Conservation (phyloP, 768 basidiomycete genomes). For the Amanita fuliginea region DNA sequence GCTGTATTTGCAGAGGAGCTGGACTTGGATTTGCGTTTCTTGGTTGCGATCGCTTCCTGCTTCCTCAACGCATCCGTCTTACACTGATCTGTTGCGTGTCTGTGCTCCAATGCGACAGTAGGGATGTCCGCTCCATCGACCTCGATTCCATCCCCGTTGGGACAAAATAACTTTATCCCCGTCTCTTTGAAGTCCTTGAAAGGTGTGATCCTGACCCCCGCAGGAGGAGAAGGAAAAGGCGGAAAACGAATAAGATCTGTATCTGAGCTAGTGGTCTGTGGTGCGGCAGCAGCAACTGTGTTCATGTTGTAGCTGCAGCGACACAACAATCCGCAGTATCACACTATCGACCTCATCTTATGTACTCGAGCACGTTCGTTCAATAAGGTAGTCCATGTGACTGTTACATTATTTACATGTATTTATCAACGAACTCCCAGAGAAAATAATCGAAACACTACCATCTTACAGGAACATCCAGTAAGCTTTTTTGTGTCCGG, state of each 20-base stretch:
- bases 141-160: slow-evolving; percentile 30
- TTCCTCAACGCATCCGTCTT: slow-evolving; percentile 47
- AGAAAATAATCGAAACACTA: too few species aligned
- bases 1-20: background rate
- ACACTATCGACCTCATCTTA: too few species aligned
- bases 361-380: too few species aligned
- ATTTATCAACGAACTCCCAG: too few species aligned
- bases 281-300: background rate
- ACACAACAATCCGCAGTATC: background rate
- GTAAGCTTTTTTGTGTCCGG: too few species aligned
- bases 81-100: slow-evolving; percentile 43
- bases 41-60: slow-evolving; percentile 21
- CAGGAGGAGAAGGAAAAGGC: slow-evolving; percentile 33
- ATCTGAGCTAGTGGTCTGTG: background rate
- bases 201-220: slow-evolving; percentile 28
- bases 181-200: slow-evolving; percentile 33
- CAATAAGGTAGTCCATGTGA: too few species aligned
- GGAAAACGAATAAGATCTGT: slow-evolving; percentile 26
- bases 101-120: slow-evolving; percentile 42
- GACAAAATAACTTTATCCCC: slow-evolving; percentile 16
- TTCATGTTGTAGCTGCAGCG: background rate
- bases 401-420: too few species aligned
- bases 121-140: slow-evolving; percentile 58
- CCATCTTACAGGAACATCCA: too few species aligned
- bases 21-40: background rate